These are phyloP conservation scores for Hyaloperonospora brassicae DNA, from an alignment of 352 stramenopile species.

Conservation along the genomic window DNA sequence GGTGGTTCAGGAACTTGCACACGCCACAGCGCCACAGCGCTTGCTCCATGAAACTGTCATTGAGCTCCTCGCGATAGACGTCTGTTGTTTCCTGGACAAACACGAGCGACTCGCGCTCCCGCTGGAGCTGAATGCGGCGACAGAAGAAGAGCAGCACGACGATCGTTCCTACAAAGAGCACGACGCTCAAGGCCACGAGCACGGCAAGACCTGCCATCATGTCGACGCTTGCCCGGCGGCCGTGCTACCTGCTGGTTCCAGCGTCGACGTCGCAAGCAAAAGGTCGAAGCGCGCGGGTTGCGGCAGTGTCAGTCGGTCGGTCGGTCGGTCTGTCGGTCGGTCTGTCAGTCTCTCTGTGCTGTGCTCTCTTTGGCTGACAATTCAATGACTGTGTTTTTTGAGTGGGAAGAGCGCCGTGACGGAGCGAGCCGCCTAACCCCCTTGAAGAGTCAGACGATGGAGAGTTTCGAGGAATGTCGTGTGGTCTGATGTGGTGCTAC, in stretches of 20 bases:
- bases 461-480: too few species aligned
- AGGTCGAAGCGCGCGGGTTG: too few species aligned
- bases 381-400: conserved; percentile 41
- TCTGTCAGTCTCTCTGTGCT: too few species aligned
- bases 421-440: too few species aligned
- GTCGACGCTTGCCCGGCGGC: neutral
- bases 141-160: conserved; percentile 43
- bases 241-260: too few species aligned
- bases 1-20: conserved; percentile 86
- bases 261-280: too few species aligned
- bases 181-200: conserved; percentile 33
- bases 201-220: conserved; percentile 33
- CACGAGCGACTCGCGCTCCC: conserved; percentile 32
- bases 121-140: conserved; percentile 29
- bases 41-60: conserved; percentile 74
- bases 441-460: too few species aligned
- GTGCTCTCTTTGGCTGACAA: conserved; percentile 13
- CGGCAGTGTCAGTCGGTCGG: too few species aligned
- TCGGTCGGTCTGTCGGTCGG: too few species aligned
- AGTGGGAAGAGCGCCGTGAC: too few species aligned
- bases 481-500: too few species aligned
- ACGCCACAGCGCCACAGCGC: conserved; percentile 81
- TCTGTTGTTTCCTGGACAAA: conserved; percentile 53
- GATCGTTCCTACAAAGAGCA: conserved; percentile 36
- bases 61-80: conserved; percentile 77